A percentile compares a stretch with the other conserved stretches of the same genome.
phyloP scores from a whole-genome alignment of 176 grass and related monocot genomes.

The Stipa capillata region DNA sequence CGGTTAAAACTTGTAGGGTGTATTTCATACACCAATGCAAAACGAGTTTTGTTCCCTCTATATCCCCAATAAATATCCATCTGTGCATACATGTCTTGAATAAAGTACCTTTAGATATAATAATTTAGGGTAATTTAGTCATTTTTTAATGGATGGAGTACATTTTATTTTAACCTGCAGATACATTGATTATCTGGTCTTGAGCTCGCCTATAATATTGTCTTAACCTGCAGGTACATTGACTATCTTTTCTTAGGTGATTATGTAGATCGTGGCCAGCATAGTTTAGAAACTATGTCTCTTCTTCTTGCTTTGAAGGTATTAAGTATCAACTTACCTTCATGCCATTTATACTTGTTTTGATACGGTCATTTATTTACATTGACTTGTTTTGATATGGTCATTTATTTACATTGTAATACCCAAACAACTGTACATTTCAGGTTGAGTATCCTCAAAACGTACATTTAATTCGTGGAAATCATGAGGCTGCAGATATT shows the following conservation, averaged over 20 bases:
- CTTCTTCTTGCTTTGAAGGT: conserved; percentile 99
- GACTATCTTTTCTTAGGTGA: conserved; percentile 99
- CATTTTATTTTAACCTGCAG: no score
- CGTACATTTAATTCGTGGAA: conserved; percentile 98
- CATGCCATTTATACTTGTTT: neutral
- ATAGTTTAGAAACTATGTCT: conserved; percentile 97
- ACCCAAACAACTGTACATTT: conserved; percentile 13
- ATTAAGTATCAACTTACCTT: conserved; percentile 7
- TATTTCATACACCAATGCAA: neutral
- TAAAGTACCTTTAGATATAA: neutral
- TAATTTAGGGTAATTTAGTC: neutral
- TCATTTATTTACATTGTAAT: neutral
- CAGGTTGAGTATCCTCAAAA: conserved; percentile 94
- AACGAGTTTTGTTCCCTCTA: neutral
- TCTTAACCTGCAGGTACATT: conserved; percentile 72
- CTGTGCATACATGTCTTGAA: neutral
- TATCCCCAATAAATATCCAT: neutral
- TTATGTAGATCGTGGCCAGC: conserved; percentile 98
- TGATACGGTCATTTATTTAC: neutral
- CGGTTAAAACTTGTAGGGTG: no score
- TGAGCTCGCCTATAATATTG: conserved; percentile 7
- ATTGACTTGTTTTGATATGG: neutral
- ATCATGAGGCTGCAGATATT: conserved; percentile 97
- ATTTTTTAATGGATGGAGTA: no score
- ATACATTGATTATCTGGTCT: neutral